Percentiles rank a stretch among this genome's conserved stretches.
Evolutionary conservation across 768 basidiomycete genomes (phyloP).

Genomic region (Auriculariales sp.): DNA sequence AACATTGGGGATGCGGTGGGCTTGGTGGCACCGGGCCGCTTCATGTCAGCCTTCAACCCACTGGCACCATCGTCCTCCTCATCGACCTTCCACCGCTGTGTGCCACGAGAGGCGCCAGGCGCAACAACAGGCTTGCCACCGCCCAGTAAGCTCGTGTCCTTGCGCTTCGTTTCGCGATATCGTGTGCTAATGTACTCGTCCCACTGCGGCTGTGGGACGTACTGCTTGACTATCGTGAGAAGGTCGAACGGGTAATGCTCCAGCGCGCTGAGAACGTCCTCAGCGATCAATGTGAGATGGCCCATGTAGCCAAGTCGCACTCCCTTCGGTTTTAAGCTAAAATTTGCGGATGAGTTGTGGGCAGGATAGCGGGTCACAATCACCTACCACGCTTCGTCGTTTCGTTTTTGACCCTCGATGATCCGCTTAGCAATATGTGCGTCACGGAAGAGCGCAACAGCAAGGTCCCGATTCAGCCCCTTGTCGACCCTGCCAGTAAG

Average conservation of each 20-base stretch:
- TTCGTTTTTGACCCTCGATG: conserved; percentile 68
- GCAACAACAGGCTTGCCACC: conserved; percentile 64
- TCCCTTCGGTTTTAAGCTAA: conserved; percentile 59
- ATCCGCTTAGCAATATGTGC: conserved; percentile 73
- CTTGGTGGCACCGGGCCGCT: conserved; percentile 26
- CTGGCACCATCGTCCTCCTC: conserved; percentile 33
- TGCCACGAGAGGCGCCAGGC: conserved; percentile 9
- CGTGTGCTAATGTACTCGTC: conserved; percentile 76
- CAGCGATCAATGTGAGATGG: conserved; percentile 85
- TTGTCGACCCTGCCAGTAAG: conserved; percentile 70
- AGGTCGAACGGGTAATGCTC: conserved; percentile 78
- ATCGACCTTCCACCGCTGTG: conserved; percentile 53
- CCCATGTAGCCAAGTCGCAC: conserved; percentile 92
- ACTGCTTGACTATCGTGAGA: conserved; percentile 42
- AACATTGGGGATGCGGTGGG: conserved; percentile 28
- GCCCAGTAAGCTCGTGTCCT: conserved; percentile 66
- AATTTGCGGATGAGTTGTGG: background rate
- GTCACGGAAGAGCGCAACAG: conserved; percentile 74
- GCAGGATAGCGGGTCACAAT: conserved; percentile 6
- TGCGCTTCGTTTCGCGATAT: conserved; percentile 74
- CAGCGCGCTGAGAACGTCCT: conserved; percentile 83
- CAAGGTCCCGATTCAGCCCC: conserved; percentile 63
- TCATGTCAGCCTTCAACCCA: conserved; percentile 20
- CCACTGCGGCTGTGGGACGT: conserved; percentile 72
- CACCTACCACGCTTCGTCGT: conserved; percentile 60